These are phyloP conservation scores for Ganoderma sp. DNA, from an alignment of 1,284 basidiomycete species.

Conservation along the genomic window DNA sequence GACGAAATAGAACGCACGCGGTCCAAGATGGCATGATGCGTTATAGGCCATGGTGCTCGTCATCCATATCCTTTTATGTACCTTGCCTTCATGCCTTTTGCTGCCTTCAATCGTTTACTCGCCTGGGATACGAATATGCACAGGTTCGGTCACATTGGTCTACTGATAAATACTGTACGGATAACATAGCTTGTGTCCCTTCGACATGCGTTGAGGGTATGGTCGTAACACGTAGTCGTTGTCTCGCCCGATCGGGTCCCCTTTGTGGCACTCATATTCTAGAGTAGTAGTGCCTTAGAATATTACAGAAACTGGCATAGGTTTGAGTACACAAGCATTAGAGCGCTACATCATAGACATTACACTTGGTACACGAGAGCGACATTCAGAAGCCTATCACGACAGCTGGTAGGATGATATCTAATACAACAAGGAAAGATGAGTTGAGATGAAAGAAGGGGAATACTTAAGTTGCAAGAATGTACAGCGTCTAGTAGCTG, in stretches of 20 bases:
- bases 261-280: not conserved
- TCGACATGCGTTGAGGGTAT: not conserved
- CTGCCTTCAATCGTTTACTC: not conserved
- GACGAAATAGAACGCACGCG: conserved; percentile 53
- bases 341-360: conserved; percentile 17
- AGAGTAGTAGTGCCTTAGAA: not conserved
- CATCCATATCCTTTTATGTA: not conserved
- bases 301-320: not conserved
- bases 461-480: not conserved
- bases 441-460: conserved; percentile 1
- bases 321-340: conserved; percentile 9
- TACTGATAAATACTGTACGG: not conserved
- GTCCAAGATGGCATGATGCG: conserved; percentile 17
- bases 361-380: conserved; percentile 24
- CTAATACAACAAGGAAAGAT: conserved; percentile 10
- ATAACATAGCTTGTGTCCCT: not conserved
- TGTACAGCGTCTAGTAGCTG: not conserved
- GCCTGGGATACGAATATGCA: not conserved
- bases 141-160: not conserved
- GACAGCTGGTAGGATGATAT: conserved; percentile 17
- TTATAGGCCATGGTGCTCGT: not conserved
- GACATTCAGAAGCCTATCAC: conserved; percentile 12
- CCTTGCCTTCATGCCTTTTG: not conserved
- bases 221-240: not conserved
- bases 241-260: not conserved